Percentiles rank a stretch among this genome's conserved stretches.
These are phyloP conservation scores for Sutorius australiensis DNA, from an alignment of 768 basidiomycete species.

Conservation along the genomic window DNA sequence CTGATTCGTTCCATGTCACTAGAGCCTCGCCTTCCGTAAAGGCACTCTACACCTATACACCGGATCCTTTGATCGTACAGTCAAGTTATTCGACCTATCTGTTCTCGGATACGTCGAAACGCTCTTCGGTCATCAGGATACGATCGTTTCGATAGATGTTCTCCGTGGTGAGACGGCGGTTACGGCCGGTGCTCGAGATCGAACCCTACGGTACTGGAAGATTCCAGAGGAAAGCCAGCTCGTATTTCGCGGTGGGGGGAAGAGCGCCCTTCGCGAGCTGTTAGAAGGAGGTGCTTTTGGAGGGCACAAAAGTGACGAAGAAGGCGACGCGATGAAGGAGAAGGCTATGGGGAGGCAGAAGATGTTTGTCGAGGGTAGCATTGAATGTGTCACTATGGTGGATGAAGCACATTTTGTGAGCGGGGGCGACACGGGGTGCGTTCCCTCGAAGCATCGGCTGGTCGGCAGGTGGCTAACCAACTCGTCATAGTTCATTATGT, in stretches of 20 bases:
- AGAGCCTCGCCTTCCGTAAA: conserved; percentile 76
- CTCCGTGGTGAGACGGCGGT: conserved; percentile 82
- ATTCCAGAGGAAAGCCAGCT: conserved; percentile 92
- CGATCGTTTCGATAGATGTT: conserved; percentile 71
- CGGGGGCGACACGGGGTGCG: conserved; percentile 92
- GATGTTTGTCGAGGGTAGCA: conserved; percentile 79
- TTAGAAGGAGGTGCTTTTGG: conserved; percentile 71
- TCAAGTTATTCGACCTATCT: conserved; percentile 80
- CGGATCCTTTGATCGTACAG: conserved; percentile 79
- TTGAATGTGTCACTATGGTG: conserved; percentile 92
- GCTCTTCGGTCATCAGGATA: conserved; percentile 94
- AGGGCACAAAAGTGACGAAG: conserved; percentile 51
- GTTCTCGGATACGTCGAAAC: conserved; percentile 95
- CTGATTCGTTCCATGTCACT: not conserved
- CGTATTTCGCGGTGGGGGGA: conserved; percentile 94
- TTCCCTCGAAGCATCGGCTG: not conserved
- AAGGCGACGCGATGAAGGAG: conserved; percentile 35
- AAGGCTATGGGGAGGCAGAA: conserved; percentile 24
- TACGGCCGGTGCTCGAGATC: conserved; percentile 86
- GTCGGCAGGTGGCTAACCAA: not conserved
- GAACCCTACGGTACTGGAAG: conserved; percentile 94
- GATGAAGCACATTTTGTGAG: conserved; percentile 91
- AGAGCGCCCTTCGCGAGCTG: conserved; percentile 73
- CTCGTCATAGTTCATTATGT: conserved; percentile 60
- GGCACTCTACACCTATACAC: conserved; percentile 66